Evolutionary conservation across 139 green algal species (phyloP).

Genomic region (Tetraselmis chui): DNA sequence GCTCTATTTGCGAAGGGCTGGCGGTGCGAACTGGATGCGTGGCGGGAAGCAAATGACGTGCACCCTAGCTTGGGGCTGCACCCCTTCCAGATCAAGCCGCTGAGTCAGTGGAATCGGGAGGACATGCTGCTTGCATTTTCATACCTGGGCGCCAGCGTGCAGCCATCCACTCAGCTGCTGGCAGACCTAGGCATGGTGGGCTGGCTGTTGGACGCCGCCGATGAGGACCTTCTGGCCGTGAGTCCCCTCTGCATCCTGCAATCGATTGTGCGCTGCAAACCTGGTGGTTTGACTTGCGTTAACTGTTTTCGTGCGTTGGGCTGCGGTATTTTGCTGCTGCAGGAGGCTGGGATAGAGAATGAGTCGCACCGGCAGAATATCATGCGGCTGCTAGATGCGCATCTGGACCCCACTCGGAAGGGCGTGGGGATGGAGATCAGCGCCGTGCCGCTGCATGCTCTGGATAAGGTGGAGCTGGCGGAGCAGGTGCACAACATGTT

Average conservation of each 20-base stretch:
- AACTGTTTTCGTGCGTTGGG: neutral
- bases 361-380: neutral
- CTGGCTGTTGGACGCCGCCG: neutral
- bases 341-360: neutral
- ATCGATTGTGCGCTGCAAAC: too few relatives aligned
- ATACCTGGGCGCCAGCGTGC: neutral
- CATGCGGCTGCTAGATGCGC: neutral
- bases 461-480: neutral
- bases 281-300: neutral
- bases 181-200: neutral
- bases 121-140: neutral
- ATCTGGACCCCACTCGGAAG: neutral
- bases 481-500: neutral
- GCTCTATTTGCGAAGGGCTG: neutral
- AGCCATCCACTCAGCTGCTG: neutral
- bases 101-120: neutral
- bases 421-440: neutral
- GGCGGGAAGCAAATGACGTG: neutral
- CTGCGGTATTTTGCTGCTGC: neutral
- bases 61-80: neutral
- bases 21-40: neutral
- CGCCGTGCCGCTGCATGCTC: neutral
- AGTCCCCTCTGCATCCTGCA: too few relatives aligned
- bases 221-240: neutral
- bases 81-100: neutral